phyloP scores from a whole-genome alignment of 2,329 filamentous ascomycete genomes.

The Lachnellula hyalina region DNA sequence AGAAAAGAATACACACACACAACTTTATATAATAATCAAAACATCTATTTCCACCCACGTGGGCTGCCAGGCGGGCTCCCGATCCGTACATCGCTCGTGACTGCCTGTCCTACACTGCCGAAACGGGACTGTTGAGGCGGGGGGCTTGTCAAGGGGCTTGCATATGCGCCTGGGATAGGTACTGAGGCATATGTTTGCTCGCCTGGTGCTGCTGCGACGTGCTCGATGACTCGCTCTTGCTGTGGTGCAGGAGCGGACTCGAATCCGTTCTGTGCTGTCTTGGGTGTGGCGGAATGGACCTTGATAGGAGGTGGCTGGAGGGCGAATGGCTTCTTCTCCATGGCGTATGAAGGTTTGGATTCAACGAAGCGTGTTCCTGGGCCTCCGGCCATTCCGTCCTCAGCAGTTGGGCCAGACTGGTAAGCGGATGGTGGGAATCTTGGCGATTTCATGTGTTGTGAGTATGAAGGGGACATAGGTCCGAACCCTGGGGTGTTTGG shows the following conservation, averaged over 20 bases:
- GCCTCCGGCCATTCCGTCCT: constrained; percentile 39
- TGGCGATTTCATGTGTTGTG: constrained; percentile 38
- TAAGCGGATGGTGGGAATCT: constrained; percentile 56
- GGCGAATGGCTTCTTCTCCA: constrained; percentile 63
- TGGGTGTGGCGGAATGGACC: constrained; percentile 72
- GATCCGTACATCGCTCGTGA: constrained; percentile 27
- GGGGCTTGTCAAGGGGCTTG: constrained; percentile 49
- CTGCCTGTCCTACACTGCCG: constrained; percentile 26
- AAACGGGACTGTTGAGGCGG: constrained; percentile 33
- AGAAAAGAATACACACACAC: constrained; percentile 4
- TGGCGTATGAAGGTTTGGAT: constrained; percentile 57
- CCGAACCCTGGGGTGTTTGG: constrained; percentile 91
- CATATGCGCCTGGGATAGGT: constrained; percentile 83
- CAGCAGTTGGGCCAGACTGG: constrained; percentile 46
- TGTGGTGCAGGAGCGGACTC: constrained; percentile 36
- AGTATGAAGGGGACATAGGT: constrained; percentile 57
- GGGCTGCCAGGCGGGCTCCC: constrained; percentile 30
- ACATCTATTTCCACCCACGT: constrained; percentile 17
- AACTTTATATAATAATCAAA: not conserved
- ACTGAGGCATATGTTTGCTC: constrained; percentile 83
- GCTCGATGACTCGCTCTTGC: constrained; percentile 46
- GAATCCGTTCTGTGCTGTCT: constrained; percentile 58
- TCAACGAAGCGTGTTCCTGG: constrained; percentile 47
- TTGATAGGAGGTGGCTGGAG: constrained; percentile 80
- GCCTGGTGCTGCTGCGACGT: constrained; percentile 66